A percentile compares a stretch with the other conserved stretches of the same genome.
Conservation (phyloP, 495 filamentous ascomycete genomes). For the Lophiostoma macrostomum region DNA sequence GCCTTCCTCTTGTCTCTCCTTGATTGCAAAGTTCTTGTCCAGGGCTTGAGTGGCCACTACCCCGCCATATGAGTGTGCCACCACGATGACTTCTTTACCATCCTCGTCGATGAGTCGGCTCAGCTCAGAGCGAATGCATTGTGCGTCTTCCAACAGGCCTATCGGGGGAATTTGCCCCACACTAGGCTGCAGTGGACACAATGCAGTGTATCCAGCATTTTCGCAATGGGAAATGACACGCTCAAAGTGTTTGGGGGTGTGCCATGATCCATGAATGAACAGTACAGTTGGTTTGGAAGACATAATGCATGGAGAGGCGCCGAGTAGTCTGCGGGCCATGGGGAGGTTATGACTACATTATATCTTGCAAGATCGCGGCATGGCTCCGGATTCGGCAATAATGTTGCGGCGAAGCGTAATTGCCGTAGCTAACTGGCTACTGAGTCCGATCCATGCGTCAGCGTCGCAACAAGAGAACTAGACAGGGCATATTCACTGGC, state of each 20-base stretch:
- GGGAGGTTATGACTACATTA: too few relatives aligned
- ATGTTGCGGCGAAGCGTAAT: too few relatives aligned
- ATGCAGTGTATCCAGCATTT: not conserved
- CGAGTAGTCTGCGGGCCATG: too few relatives aligned
- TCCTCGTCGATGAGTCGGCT: not conserved
- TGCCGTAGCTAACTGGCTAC: too few relatives aligned
- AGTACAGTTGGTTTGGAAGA: not conserved
- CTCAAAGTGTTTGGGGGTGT: not conserved
- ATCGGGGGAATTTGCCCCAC: not conserved
- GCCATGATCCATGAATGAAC: constrained; percentile 1
- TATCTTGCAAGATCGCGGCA: too few relatives aligned
- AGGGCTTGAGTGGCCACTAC: not conserved
- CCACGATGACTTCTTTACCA: constrained; percentile 1
- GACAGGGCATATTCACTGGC: too few relatives aligned
- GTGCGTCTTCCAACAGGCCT: constrained; percentile 1
- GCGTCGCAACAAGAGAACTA: too few relatives aligned
- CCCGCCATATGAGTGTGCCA: constrained; percentile 2
- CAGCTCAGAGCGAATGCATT: not conserved
- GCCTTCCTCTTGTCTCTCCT: not conserved
- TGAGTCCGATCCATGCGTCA: too few relatives aligned
- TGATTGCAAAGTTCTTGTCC: not conserved
- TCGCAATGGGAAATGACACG: not conserved
- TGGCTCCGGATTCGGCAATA: too few relatives aligned
- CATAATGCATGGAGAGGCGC: too few relatives aligned
- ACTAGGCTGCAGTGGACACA: not conserved